Evolutionary conservation across 805 yeast species (phyloP), one percentile per base, ranked within the genome.

Genomic region (Monosporozyma solicola): DNA sequence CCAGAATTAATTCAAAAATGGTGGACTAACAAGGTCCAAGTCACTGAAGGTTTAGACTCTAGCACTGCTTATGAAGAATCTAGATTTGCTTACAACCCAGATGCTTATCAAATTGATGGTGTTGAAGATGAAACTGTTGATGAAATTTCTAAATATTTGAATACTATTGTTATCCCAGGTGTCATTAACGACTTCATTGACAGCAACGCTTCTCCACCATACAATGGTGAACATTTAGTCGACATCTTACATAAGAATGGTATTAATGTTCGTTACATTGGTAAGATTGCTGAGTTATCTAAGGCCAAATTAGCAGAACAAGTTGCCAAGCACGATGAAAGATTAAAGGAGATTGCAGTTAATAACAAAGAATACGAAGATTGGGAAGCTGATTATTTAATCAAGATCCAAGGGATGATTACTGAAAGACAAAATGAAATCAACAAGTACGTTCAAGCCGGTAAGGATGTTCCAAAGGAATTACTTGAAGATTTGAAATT

Each of bases 1-100:
- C 83, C 82, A 58, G 98, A 92, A 71, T 94, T 96, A 16, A 81
- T 92, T 48, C 92, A 84, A 59, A 87, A 83, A 61, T 92, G 96
- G 97, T 88, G 94, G 84, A 80, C 79, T 63, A 69, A 80, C 54
- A 80, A 84, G 64, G 77, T 85, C 2, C 79, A 85, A 15, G 74
- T 48, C 15, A 60, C 61, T 8, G 62, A 62, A 27, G 60, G 57
- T 25, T 43, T 59, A 16, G 55, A 56, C 13, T 49, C 61, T 20
- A 59, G 79, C 53, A 72, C 70, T 51, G 72, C 68, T 13, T 64
- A 60, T 41, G 71, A 70, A n/a, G 73, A 71, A 54, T 71, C 72
- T 20, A 56, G 74, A 51, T 83, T 80, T 63, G 66, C 80, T 1
- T 75, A 89, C 65, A 90, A 92, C 67, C 91, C 96, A 2, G 96